These are phyloP conservation scores for Ceratocystis harringtonii DNA, from an alignment of 2,329 filamentous ascomycete species.

Conservation along the genomic window DNA sequence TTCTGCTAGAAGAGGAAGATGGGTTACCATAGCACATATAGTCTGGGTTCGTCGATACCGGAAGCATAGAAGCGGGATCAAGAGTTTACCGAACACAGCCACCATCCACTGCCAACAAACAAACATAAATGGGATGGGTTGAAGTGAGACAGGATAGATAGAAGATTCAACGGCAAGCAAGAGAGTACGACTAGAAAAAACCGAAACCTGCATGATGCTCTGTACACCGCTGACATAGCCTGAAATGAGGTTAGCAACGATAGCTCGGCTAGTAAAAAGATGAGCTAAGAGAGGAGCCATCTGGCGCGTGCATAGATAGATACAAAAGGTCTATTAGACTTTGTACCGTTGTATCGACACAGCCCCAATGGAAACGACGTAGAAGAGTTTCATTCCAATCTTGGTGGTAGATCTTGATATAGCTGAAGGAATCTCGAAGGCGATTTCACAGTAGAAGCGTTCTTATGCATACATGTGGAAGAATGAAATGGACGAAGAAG, in stretches of 20 bases:
- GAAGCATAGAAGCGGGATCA: not conserved
- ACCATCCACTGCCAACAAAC: not conserved
- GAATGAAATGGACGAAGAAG: not conserved
- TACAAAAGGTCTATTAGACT: not conserved
- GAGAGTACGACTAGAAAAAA: not conserved
- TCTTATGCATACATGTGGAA: not conserved
- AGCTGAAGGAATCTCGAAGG: not conserved
- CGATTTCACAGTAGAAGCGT: not conserved
- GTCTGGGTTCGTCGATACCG: constrained; percentile 2
- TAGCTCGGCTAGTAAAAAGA: not conserved
- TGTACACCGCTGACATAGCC: not conserved
- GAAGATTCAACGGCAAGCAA: not conserved
- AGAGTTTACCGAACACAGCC: constrained; percentile 5
- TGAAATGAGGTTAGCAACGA: not conserved
- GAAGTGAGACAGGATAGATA: not conserved
- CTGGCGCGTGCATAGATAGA: not conserved
- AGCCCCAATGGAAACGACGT: not conserved
- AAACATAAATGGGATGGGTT: not conserved
- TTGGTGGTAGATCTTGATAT: not conserved
- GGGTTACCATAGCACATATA: not conserved
- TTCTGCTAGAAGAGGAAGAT: not conserved
- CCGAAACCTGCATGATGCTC: not conserved
- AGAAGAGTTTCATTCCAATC: not conserved
- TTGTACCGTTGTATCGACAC: not conserved
- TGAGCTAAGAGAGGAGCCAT: not conserved